These are phyloP conservation scores for Yamadazyma siamensis DNA, from an alignment of 1,139 yeast species.

Conservation along the genomic window DNA sequence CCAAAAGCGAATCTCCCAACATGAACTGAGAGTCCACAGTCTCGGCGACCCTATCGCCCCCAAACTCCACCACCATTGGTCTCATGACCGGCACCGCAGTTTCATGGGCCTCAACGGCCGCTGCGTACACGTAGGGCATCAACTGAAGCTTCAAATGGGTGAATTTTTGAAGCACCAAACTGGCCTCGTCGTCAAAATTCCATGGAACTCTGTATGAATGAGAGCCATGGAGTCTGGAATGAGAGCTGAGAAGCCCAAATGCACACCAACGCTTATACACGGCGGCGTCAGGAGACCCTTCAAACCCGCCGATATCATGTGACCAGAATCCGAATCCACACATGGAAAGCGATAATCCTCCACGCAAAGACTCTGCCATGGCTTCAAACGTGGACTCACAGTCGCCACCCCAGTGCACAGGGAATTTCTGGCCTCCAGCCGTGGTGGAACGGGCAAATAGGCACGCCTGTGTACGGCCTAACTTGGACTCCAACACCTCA, in stretches of 20 bases:
- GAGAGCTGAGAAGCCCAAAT: slow-evolving; percentile 31
- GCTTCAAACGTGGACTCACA: slow-evolving; percentile 35
- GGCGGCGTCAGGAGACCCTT: slow-evolving; percentile 31
- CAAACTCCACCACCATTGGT: slow-evolving; percentile 25
- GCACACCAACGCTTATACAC: slow-evolving; percentile 37
- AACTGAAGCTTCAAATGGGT: slow-evolving; percentile 26
- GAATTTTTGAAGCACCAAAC: slow-evolving; percentile 24
- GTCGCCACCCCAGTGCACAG: slow-evolving; percentile 41
- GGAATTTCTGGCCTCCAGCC: slow-evolving; percentile 32
- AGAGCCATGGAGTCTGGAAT: slow-evolving; percentile 34
- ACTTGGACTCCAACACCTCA: slow-evolving; percentile 23
- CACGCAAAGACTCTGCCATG: slow-evolving; percentile 33
- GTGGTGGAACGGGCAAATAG: slow-evolving; percentile 35
- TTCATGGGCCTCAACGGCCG: slow-evolving; percentile 23
- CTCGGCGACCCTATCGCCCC: slow-evolving; percentile 20
- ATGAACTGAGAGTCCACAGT: slow-evolving; percentile 27
- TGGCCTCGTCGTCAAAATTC: slow-evolving; percentile 32
- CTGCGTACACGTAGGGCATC: slow-evolving; percentile 27
- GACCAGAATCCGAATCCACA: slow-evolving; percentile 36
- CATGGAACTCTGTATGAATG: slow-evolving; percentile 35
- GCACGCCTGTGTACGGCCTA: slow-evolving; percentile 26
- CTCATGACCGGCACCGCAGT: slow-evolving; percentile 28
- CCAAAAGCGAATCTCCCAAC: slow-evolving; percentile 27
- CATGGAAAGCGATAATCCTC: slow-evolving; percentile 28
- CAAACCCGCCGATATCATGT: slow-evolving; percentile 39